Evolutionary conservation across 768 basidiomycete genomes (phyloP).

Genomic region (Lepiota venenata): DNA sequence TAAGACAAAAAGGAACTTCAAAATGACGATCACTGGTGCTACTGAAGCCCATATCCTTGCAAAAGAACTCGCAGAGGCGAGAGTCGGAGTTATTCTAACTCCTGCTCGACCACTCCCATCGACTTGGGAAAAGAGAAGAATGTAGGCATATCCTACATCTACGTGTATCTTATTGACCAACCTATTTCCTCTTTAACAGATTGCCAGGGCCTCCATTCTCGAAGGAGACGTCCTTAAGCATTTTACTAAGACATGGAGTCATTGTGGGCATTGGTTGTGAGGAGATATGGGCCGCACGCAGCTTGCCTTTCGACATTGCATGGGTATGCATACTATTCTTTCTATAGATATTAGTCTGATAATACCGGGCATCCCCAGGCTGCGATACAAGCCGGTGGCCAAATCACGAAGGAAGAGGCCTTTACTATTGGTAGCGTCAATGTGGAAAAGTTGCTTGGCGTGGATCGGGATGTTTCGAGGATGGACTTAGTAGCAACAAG

Average conservation of each 20-base stretch:
- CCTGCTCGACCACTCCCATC: slow-evolving; percentile 69
- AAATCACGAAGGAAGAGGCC: slow-evolving; percentile 37
- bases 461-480: slow-evolving; percentile 25
- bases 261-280: slow-evolving; percentile 64
- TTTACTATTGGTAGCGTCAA: slow-evolving; percentile 46
- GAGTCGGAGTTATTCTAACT: slow-evolving; percentile 44
- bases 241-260: slow-evolving; percentile 65
- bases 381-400: slow-evolving; percentile 39
- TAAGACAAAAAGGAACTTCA: slow-evolving; percentile 38
- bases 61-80: slow-evolving; percentile 52
- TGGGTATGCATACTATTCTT: slow-evolving; percentile 57
- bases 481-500: slow-evolving; percentile 55
- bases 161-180: background rate
- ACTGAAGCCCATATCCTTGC: slow-evolving; percentile 70
- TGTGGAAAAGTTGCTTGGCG: slow-evolving; percentile 37
- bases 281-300: slow-evolving; percentile 71
- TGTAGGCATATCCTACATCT: slow-evolving; percentile 36
- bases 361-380: slow-evolving; percentile 26
- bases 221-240: slow-evolving; percentile 46
- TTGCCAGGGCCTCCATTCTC: slow-evolving; percentile 75
- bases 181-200: slow-evolving; percentile 19
- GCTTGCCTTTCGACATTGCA: slow-evolving; percentile 73
- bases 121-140: slow-evolving; percentile 66
- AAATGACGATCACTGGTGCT: slow-evolving; percentile 62
- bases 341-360: background rate